These are phyloP conservation scores for Fonsecaea multimorphosa DNA, from an alignment of 2,329 filamentous ascomycete species.

Conservation along the genomic window DNA sequence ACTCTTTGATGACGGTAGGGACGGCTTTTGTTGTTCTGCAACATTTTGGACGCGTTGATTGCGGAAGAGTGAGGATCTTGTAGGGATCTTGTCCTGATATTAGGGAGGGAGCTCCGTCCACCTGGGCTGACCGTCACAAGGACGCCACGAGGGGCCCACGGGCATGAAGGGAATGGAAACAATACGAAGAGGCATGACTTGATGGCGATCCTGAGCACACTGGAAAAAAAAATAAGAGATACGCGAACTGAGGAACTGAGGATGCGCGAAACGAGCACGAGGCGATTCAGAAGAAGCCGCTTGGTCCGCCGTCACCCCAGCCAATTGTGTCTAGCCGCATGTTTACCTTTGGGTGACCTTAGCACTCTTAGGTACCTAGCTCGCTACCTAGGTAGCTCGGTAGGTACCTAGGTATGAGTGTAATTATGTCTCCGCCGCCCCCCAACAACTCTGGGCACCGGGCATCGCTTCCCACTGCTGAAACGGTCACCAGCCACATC, in stretches of 20 bases:
- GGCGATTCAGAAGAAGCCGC: slow-evolving; percentile 24
- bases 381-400: no score
- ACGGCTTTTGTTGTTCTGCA: neutral
- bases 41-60: slow-evolving; percentile 20
- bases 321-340: neutral
- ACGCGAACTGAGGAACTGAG: slow-evolving; percentile 16
- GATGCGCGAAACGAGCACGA: slow-evolving; percentile 30
- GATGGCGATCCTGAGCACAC: slow-evolving; percentile 6
- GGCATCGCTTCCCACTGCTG: slow-evolving; percentile 1
- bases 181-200: neutral
- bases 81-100: slow-evolving; percentile 7
- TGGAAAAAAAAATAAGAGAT: neutral
- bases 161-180: slow-evolving; percentile 3
- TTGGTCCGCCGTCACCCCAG: slow-evolving; percentile 22
- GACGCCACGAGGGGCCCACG: neutral
- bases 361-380: no score
- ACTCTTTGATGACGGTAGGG: neutral
- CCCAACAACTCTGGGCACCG: slow-evolving; percentile 11
- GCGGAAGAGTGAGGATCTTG: neutral
- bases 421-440: neutral
- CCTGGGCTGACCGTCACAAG: slow-evolving; percentile 8
- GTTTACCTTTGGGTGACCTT: no score
- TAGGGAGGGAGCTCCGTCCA: neutral
- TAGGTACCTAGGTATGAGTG: no score
- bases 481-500: neutral